Percentiles rank a stretch among this genome's conserved stretches.
phyloP scores from a whole-genome alignment of 192 early-diverging fungal genomes.

The Fimicolochytrium jonesii region DNA sequence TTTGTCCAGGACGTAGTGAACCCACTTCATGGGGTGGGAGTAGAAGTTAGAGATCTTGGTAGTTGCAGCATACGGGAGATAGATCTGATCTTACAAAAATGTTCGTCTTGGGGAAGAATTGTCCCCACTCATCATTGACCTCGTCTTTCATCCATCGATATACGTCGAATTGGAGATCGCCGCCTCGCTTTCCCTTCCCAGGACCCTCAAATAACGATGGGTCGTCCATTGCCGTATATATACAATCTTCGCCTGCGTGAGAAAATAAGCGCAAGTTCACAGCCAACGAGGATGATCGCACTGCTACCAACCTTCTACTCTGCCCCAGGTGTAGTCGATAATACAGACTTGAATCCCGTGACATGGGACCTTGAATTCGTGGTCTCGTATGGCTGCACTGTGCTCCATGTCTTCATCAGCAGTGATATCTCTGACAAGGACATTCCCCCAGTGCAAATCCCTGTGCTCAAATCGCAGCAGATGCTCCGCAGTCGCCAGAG shows the following conservation, averaged over 20 bases:
- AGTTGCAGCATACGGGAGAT: background rate
- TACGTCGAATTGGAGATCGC: slow-evolving; percentile 39
- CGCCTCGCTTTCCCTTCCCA: slow-evolving; percentile 34
- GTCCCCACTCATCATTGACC: slow-evolving; percentile 28
- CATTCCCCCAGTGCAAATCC: slow-evolving; percentile 55
- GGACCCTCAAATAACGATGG: slow-evolving; percentile 35
- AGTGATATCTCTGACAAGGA: slow-evolving; percentile 23
- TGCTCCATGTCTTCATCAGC: background rate
- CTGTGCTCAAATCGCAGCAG: slow-evolving; percentile 46
- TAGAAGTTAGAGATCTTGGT: background rate
- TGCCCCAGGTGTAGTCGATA: slow-evolving; percentile 43
- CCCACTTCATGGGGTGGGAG: slow-evolving; percentile 29
- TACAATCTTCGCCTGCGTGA: slow-evolving; percentile 1
- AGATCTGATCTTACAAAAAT: slow-evolving; percentile 25
- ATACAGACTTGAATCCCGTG: slow-evolving; percentile 33
- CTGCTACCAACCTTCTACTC: background rate
- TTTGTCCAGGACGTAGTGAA: slow-evolving; percentile 47
- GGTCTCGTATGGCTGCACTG: background rate
- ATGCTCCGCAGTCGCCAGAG: slow-evolving; percentile 40
- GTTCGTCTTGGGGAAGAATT: slow-evolving; percentile 40
- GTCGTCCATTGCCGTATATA: slow-evolving; percentile 33
- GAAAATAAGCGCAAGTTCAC: too few relatives aligned
- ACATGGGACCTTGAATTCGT: background rate
- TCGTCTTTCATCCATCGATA: slow-evolving; percentile 43
- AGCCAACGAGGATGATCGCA: too few relatives aligned